phyloP scores from a whole-genome alignment of 805 yeast species.

The Debaryomyces prosopidis region DNA sequence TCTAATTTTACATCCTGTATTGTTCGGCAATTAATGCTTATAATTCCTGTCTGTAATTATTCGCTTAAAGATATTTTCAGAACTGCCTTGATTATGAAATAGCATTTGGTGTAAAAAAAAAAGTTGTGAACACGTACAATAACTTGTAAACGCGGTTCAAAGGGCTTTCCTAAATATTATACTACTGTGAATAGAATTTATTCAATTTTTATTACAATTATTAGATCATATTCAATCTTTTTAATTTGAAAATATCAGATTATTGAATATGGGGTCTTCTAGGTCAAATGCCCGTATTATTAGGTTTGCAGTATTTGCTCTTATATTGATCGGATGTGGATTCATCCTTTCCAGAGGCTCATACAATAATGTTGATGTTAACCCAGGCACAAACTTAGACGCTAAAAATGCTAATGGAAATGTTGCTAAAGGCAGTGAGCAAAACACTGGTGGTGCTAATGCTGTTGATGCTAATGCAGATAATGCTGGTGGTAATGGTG shows the following conservation, averaged over 20 bases:
- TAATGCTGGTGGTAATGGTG: not conserved
- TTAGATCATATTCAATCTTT: not conserved
- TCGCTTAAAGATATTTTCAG: too few relatives aligned
- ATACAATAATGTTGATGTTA: constrained; percentile 15
- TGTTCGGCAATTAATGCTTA: too few relatives aligned
- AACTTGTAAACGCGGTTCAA: not conserved
- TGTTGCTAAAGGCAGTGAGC: not conserved
- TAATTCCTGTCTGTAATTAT: too few relatives aligned
- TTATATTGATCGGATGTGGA: constrained; percentile 36
- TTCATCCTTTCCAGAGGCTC: constrained; percentile 39
- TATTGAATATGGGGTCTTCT: constrained; percentile 17
- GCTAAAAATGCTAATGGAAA: not conserved
- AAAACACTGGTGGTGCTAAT: not conserved
- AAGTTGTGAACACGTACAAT: not conserved
- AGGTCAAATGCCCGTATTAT: constrained; percentile 41
- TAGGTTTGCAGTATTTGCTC: constrained; percentile 39
- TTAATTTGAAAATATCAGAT: not conserved
- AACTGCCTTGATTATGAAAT: too few relatives aligned
- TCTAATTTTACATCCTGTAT: too few relatives aligned
- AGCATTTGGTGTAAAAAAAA: too few relatives aligned
- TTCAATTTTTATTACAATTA: not conserved
- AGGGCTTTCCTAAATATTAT: not conserved
- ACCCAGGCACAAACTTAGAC: not conserved
- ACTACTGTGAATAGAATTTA: not conserved
- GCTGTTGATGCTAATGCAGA: constrained; percentile 1